Conservation (phyloP, 805 yeast genomes). For the Jamesozyma jinghongensis region DNA sequence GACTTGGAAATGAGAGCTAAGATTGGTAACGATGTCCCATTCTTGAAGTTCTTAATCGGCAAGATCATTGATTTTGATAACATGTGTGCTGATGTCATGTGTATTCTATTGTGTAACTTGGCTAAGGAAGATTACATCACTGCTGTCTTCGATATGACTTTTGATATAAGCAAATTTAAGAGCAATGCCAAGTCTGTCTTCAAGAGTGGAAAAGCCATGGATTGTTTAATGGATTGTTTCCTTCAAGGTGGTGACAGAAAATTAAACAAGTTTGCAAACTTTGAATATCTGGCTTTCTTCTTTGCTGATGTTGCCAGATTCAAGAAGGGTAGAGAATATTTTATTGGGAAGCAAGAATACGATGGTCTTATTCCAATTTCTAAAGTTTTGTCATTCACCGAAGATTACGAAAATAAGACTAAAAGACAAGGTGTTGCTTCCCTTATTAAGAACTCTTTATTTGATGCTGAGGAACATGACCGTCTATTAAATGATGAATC, state of each 20-base stretch:
- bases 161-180: slow-evolving; percentile 23
- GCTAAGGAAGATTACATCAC: slow-evolving; percentile 67
- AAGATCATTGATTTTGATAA: slow-evolving; percentile 48
- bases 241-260: slow-evolving; percentile 73
- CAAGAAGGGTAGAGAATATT: slow-evolving; percentile 63
- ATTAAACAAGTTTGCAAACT: slow-evolving; percentile 63
- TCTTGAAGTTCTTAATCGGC: slow-evolving; percentile 39
- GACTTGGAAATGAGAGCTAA: slow-evolving; percentile 53
- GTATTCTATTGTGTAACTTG: slow-evolving; percentile 76
- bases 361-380: slow-evolving; percentile 72
- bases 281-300: slow-evolving; percentile 75
- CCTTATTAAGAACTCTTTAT: slow-evolving; percentile 80
- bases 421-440: slow-evolving; percentile 92
- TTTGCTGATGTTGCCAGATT: slow-evolving; percentile 86
- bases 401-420: slow-evolving; percentile 61
- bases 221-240: slow-evolving; percentile 79
- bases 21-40: slow-evolving; percentile 56
- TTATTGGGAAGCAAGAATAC: slow-evolving; percentile 60
- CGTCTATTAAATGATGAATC: slow-evolving; percentile 48
- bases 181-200: slow-evolving; percentile 39
- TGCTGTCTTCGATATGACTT: slow-evolving; percentile 37
- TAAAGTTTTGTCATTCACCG: slow-evolving; percentile 76
- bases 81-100: slow-evolving; percentile 66
- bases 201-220: slow-evolving; percentile 52
- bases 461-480: slow-evolving; percentile 64